Percentiles rank a stretch among this genome's conserved stretches.
phyloP scores from a whole-genome alignment of 305 asterid genomes.

The Solanum hybrid region DNA sequence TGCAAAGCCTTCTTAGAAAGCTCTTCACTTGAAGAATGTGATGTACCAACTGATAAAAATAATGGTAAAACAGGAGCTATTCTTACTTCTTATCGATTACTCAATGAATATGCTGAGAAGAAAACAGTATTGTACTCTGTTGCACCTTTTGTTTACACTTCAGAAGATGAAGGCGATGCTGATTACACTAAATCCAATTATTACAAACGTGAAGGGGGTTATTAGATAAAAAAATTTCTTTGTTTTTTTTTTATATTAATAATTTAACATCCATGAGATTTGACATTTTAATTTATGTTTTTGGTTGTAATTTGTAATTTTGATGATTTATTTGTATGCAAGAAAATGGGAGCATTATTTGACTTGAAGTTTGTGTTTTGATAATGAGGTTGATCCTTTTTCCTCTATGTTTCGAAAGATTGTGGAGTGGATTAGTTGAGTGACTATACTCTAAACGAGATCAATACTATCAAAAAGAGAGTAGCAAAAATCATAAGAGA shows the following conservation, averaged over 20 bases:
- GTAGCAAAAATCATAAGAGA: too few species aligned
- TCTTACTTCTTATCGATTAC: slow-evolving; percentile 23
- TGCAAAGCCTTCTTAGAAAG: slow-evolving; percentile 51
- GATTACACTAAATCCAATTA: background rate
- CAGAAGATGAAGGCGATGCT: background rate
- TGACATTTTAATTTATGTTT: background rate
- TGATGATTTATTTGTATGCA: background rate
- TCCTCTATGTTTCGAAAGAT: background rate
- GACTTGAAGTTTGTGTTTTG: background rate
- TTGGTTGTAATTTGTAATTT: background rate
- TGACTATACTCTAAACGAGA: background rate
- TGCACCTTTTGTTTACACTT: background rate
- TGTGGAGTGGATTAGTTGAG: background rate
- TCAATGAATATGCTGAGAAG: slow-evolving; percentile 12
- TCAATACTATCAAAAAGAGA: background rate
- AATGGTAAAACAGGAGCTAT: slow-evolving; percentile 28
- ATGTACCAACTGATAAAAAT: background rate
- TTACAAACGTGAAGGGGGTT: background rate
- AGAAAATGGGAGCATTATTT: background rate
- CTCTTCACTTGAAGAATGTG: slow-evolving; percentile 16
- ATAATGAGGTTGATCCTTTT: background rate
- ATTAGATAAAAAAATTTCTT: background rate
- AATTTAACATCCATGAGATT: background rate
- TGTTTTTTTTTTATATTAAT: background rate
- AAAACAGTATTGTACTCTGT: background rate